Conservation (phyloP, 805 yeast genomes). For the Zygoascus flipseniorum region DNA sequence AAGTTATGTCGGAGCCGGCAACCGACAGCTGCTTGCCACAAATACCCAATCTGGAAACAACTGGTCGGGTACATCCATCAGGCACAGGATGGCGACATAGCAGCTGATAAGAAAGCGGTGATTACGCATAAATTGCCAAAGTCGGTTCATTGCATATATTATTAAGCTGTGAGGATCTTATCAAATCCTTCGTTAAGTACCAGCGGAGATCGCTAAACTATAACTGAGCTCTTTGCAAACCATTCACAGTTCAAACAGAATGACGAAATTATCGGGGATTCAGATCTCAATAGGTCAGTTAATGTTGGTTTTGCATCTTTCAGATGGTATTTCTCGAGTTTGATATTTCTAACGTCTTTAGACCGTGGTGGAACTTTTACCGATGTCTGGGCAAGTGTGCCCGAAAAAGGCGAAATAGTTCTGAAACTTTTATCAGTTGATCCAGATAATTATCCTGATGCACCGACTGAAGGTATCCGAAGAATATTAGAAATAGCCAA, state of each 20-base stretch:
- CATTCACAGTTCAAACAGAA: neutral
- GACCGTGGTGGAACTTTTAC: slow-evolving; percentile 85
- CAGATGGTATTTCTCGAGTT: neutral
- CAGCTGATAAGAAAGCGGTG: too few relatives aligned
- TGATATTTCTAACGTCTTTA: neutral
- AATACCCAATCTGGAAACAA: too few relatives aligned
- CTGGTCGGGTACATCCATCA: too few relatives aligned
- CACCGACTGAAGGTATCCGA: slow-evolving; percentile 86
- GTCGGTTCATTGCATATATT: too few relatives aligned
- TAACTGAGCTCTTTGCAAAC: too few relatives aligned
- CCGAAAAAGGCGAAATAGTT: slow-evolving; percentile 48
- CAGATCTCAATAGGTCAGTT: slow-evolving; percentile 5
- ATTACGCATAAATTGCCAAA: too few relatives aligned
- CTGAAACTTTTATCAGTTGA: slow-evolving; percentile 80
- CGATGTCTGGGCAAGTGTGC: slow-evolving; percentile 53
- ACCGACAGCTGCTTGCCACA: too few relatives aligned
- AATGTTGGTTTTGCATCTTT: neutral
- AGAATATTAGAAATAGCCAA: slow-evolving; percentile 57
- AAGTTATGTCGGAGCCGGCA: too few relatives aligned
- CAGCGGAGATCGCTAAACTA: too few relatives aligned
- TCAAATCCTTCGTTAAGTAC: too few relatives aligned
- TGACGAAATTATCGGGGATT: slow-evolving; percentile 2
- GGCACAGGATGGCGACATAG: too few relatives aligned
- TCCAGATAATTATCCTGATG: slow-evolving; percentile 78
- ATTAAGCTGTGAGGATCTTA: too few relatives aligned